Evolutionary conservation across 345 rosid genomes (phyloP), one percentile per base, ranked within the genome.

Genomic region (Cardamine resedifolia): DNA sequence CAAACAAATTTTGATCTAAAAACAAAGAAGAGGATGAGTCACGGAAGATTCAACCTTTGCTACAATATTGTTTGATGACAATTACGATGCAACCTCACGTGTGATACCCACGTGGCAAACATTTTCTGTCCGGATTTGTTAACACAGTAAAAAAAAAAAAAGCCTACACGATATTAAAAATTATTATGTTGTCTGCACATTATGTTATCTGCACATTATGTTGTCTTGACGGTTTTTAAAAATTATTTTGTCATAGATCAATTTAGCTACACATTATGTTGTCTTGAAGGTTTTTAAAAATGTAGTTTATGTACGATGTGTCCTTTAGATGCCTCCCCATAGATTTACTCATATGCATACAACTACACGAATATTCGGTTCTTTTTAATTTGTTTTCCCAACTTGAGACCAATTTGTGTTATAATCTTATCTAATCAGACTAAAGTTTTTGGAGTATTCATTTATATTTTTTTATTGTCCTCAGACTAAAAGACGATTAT

Each of bases 21-120:
- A 58, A 5, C 19, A 73, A 59, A 47, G 44, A 57, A 48, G 51
- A 73, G 15, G 66, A 66, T 65, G 72, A 73, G 77, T 66, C 72
- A 38, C 16, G 1, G 27, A 30, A 53, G 62, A 15, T 61, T 62
- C 53, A 28, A 55, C n/a, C 7, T 14, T 28, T 56, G 31, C 18
- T 45, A 69, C 64, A 49, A 9, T 21, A 8, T 36, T 38, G 61
- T 28, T 20, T 49, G 38, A 49, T 58, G 30, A 58, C 65, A 53
- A 53, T 23, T 68, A 60, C 33, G 50, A 43, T 68, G 64, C 58
- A 47, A 53, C 1, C 74, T 62, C 70, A 61, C 79, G 74, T 68
- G 70, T 69, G 59, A 43, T 61, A 4, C 19, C 20, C 44, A 75
- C 74, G 64, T 68, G 64, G 63, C 57, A 14, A 33, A 68, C 79